These are phyloP conservation scores for Acanthamoeba royreba DNA, from an alignment of 208 protist genomes.

Conservation along the genomic window DNA sequence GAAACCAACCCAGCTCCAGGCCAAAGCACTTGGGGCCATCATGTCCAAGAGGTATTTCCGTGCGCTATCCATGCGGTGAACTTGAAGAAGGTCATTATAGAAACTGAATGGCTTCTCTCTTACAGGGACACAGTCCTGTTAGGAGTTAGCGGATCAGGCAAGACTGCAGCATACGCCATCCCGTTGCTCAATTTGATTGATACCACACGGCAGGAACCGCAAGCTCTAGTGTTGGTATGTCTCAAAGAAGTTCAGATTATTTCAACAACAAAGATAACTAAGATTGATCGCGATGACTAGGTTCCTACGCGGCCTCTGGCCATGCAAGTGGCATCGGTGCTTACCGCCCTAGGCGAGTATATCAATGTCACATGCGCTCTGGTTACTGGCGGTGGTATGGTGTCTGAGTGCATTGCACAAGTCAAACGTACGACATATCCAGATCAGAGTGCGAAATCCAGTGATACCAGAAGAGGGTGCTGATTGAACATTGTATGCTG, in stretches of 20 bases:
- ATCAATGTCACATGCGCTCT: slow-evolving; percentile 85
- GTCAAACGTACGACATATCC: slow-evolving; percentile 59
- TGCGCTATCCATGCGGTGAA: too few species aligned
- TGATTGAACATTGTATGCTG: too few species aligned
- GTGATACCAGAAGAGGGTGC: background rate
- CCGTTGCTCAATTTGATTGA: background rate
- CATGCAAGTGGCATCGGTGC: slow-evolving; percentile 92
- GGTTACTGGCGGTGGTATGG: slow-evolving; percentile 90
- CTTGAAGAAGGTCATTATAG: too few species aligned
- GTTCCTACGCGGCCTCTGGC: slow-evolving; percentile 93
- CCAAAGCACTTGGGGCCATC: slow-evolving; percentile 92
- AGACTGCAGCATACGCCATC: slow-evolving; percentile 90
- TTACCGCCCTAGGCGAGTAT: slow-evolving; percentile 59
- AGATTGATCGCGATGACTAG: too few species aligned
- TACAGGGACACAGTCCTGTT: slow-evolving; percentile 85
- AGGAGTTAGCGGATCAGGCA: slow-evolving; percentile 98
- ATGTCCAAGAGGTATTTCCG: slow-evolving; percentile 89
- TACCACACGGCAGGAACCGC: slow-evolving; percentile 44
- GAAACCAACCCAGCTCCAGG: slow-evolving; percentile 97
- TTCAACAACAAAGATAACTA: too few species aligned
- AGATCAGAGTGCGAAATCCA: background rate
- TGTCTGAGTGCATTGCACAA: slow-evolving; percentile 91
- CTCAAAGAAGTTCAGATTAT: too few species aligned
- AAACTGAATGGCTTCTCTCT: slow-evolving; percentile 92
- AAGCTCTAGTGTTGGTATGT: slow-evolving; percentile 91